Evolutionary conservation across 2,329 filamentous ascomycete genomes (phyloP), one percentile per base, ranked within the genome.

Genomic region (Drechslerella coelobrocha): DNA sequence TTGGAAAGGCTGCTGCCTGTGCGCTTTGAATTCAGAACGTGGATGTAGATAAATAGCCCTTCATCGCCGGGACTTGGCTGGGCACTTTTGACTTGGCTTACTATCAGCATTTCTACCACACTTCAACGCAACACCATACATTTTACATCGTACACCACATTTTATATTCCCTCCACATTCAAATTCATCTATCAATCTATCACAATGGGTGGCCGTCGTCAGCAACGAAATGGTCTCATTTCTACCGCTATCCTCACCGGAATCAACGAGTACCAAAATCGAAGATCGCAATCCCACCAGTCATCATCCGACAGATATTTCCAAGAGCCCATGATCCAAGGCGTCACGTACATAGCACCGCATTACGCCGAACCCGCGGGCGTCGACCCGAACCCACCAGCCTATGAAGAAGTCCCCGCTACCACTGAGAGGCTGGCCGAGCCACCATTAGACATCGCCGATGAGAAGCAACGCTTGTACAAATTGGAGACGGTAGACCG

Each of bases 301-400:
- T 23, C 37, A 21, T 9, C 60, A 27, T 26, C 14, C 21, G 7
- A 14, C 29, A 12, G 14, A 6, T 71, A 53, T 2, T 63, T 71
- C 52, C 66, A 71, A 45, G 66, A 71, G 26, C 66, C 66, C 17
- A 59, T 63, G 59, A 51, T 41, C 12, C 47, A 60, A 24, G 66
- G 66, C n/a, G 43, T 63, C 45, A 26, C 59, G 26, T 71, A 71
- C 29, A 53, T 57, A 9, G 51, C 57, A 7, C 65, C 65, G 1
- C 26, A 34, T 9, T 69, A 62, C 52, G 17, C n/a, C 10, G 52
- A 57, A 27, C 19, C 34, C n/a, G n/a, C n/a, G n/a, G n/a, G n/a
- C 6, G 19, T 60, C 2, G 59, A 63, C 17, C 66, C 59, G 39
- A 71, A 71, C 29, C 66, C 66, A 2, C 66, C 66, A 9, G 45